Evolutionary conservation across 176 grass and related monocot genomes (phyloP), one percentile per base, ranked within the genome.

Genomic region (Carex littledalei): DNA sequence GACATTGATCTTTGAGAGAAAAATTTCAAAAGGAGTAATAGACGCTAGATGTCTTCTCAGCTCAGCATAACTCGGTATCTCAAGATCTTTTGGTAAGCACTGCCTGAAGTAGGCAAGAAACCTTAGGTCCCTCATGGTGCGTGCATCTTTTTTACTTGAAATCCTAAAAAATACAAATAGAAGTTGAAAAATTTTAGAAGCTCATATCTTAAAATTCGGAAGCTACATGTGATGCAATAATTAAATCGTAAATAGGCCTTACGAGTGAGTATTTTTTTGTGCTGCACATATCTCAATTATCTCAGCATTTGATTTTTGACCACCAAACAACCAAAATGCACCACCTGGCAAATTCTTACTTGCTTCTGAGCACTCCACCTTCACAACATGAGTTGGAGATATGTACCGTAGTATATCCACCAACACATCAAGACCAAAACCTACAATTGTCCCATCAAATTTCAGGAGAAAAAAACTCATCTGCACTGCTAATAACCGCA

Each of bases 291-390:
- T 91, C 86, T 93, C 84, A 81, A 97, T 67, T 22, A 93, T 13
- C 73, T 97, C 86, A 83, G 85, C 91, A 6, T 16, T 18, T 24
- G 81, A 14, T 52, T 87, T 74, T 75, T 68, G 82, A 26, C 85
- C 52, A 2, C 58, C 53, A 6, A 83, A 56, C 62, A 91, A 78
- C 94, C 94, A 97, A 69, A 93, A 97, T n/a, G 16, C 71, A 13
- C 91, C 91, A 82, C 58, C 17, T 61, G 91, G 91, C 84, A 97
- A 80, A 78, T 97, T 97, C 92, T 93, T 97, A 67, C 47, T 72
- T 47, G 91, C 84, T 61, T 24, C 11, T 55, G 66, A 91, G n/a
- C 68, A 85, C 50, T 63, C 53, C 65, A 91, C 74, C 71, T 73
- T 83, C 70, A 97, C 90, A 72, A 97, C 91, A 87, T 91, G 78